Evolutionary conservation across 1,284 basidiomycete genomes (phyloP).

Genomic region (Austropuccinia psidii): DNA sequence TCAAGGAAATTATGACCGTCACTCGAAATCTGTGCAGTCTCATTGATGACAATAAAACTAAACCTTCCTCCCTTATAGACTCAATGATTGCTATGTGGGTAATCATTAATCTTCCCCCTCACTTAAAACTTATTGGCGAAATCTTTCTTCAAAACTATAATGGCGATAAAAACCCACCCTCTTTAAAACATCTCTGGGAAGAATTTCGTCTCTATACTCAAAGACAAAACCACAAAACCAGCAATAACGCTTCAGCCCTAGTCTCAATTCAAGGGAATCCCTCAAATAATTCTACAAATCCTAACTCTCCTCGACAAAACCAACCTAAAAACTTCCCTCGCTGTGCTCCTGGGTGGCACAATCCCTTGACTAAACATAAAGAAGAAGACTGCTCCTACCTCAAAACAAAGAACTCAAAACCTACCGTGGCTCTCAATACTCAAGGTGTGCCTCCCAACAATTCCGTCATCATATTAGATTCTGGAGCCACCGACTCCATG

Average conservation of each 20-base stretch:
- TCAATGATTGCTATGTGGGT: not conserved
- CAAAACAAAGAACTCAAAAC: not conserved
- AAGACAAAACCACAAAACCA: not conserved
- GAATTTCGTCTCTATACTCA: not conserved
- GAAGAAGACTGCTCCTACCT: not conserved
- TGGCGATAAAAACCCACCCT: not conserved
- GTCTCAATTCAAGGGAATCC: no score
- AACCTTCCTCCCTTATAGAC: not conserved
- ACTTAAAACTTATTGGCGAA: not conserved
- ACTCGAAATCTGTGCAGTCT: not conserved
- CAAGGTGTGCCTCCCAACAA: not conserved
- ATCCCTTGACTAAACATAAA: not conserved
- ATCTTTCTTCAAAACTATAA: not conserved
- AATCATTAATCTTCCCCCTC: not conserved
- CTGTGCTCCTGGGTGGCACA: not conserved
- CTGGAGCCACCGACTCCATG: not conserved
- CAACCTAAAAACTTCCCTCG: not conserved
- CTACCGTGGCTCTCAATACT: no score
- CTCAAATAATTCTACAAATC: no score
- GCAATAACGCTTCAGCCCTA: not conserved
- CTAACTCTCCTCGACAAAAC: not conserved
- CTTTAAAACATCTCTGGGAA: not conserved
- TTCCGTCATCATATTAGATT: not conserved
- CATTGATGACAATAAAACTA: not conserved
- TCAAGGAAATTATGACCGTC: not conserved